Base-by-base conservation (phyloP, 2,329 filamentous ascomycete species). In the Arthrobotrys sphaeroides region DNA sequence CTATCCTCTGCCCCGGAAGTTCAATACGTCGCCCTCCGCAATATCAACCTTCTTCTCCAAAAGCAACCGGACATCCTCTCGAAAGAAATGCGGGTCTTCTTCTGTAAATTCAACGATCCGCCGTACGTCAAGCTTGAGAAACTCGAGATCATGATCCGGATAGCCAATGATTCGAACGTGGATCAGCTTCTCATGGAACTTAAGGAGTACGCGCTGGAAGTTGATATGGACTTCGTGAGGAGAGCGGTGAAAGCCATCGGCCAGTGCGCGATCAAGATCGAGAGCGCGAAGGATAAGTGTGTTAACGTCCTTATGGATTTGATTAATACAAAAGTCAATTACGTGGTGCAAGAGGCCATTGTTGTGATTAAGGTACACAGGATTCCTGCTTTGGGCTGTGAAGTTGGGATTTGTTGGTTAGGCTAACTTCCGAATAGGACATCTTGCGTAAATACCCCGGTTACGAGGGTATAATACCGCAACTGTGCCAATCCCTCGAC, bases 91-190 rank as follows among this genome's bases (percentile, higher is more conserved):
- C 89, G 95, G 47, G 95, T 99, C 6, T 99, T 99, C 85, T 99
- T 99, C 85, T 99, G 95, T 90, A 99, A 99, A 84, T 99, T 99
- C 85, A 98, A 98, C 82, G 95, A 99, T 80, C 94, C 95, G 1
- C 93, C 93, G 20, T 99, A 99, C 82, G 90, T 99, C 80, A 99
- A 99, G 83, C 89, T 99, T 74, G 91, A 97, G 82, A 99, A 99
- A 82, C 88, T 99, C 57, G 95, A 99, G 82, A 98, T 98, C 77
- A 98, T 99, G 95, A 94, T 99, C 53, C 90, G 95, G 83, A 98
- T 99, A 89, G 93, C 94, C 76, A 98, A 97, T 84, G 94, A 97
- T 79, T 91, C 90, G 81, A 99, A 98, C 81, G 94, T 94, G 74
- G 95, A 99, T 81, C 95, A 98, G 81, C 86, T 99, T 24, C 85